These are phyloP conservation scores for Rhinocladiella mackenziei DNA, from an alignment of 2,329 filamentous ascomycete species.

Conservation along the genomic window DNA sequence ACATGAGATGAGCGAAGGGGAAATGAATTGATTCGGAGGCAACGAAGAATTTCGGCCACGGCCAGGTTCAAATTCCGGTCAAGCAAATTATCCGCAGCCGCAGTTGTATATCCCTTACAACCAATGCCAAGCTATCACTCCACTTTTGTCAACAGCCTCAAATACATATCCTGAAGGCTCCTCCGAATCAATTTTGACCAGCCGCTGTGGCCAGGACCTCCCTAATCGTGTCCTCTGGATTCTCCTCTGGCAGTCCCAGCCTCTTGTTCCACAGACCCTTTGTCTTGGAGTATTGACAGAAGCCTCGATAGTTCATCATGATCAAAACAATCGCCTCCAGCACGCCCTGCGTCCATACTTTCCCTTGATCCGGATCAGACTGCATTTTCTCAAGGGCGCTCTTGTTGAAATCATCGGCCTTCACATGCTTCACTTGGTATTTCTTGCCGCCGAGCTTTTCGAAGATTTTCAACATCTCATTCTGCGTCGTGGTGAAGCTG, in stretches of 20 bases:
- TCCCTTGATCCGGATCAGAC: conserved; percentile 7
- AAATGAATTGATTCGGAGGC: not conserved
- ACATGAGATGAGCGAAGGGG: too few relatives aligned
- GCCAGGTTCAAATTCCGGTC: not conserved
- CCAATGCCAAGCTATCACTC: too few relatives aligned
- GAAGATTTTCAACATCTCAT: conserved; percentile 51
- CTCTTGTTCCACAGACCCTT: conserved; percentile 11
- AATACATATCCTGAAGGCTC: too few relatives aligned
- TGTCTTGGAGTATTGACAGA: conserved; percentile 11
- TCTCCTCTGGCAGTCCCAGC: conserved; percentile 14
- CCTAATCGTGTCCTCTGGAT: conserved; percentile 9
- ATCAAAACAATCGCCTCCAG: conserved; percentile 9
- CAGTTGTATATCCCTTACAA: too few relatives aligned
- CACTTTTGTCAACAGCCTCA: not conserved
- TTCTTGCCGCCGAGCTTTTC: conserved; percentile 52
- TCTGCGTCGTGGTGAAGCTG: conserved; percentile 56
- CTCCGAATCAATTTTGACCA: not conserved
- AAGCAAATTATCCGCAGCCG: too few relatives aligned
- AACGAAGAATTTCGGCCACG: not conserved
- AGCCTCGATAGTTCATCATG: conserved; percentile 14
- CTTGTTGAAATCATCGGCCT: conserved; percentile 17
- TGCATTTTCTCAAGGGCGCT: conserved; percentile 9
- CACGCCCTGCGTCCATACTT: not conserved
- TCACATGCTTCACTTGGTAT: conserved; percentile 48
- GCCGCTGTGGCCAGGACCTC: conserved; percentile 1